Evolutionary conservation across 2,329 filamentous ascomycete species (phyloP), one percentile per base, ranked within the genome.

Genomic region (Xylariomycetidae sp.): DNA sequence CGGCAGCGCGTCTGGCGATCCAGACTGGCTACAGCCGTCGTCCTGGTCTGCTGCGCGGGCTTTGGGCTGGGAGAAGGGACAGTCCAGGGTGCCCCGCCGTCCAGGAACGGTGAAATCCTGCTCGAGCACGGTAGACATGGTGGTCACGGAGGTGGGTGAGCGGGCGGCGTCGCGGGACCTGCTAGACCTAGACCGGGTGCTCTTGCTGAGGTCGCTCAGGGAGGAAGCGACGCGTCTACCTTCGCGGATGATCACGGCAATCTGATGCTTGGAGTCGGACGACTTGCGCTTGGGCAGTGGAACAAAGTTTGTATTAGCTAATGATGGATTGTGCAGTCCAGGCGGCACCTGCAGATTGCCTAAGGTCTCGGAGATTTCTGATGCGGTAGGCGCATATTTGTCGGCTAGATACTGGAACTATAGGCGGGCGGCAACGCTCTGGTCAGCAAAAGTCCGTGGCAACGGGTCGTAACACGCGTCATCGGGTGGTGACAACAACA

Each of bases 61-160:
- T 50, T 68, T 61, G 38, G 30, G 36, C 17, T 44, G 47, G 13
- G 67, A 80, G 59, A 94, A 95, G 0, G 89, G 89, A 61, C 89
- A 95, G 46, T 77, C 76, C 32, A 95, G 65, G 43, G 74, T 75
- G 48, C 88, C 85, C 49, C 83, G 85, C 47, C 77, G 77, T 52
- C 89, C 89, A 54, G 81, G 70, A 20, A 89, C 83, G 13, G 89
- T 95, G 51, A 95, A 95, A 60, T 95, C 89, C 62, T 84, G 83
- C 63, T 95, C 89, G 53, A 94, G 64, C 23, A 76, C 70, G 31
- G 74, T 79, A 33, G 78, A 79, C 56, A 75, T 67, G 40, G 78
- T 74, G 13, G 77, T 78, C 53, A 61, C 59, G 32, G 62, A 61
- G 20, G 63, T 63, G 28, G 61, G 63, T 13, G 70, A 68, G 23